Percentiles rank a stretch among this genome's conserved stretches.
phyloP scores from a whole-genome alignment of 805 yeast genomes.

The Vanderwaltozyma yarrowii region DNA sequence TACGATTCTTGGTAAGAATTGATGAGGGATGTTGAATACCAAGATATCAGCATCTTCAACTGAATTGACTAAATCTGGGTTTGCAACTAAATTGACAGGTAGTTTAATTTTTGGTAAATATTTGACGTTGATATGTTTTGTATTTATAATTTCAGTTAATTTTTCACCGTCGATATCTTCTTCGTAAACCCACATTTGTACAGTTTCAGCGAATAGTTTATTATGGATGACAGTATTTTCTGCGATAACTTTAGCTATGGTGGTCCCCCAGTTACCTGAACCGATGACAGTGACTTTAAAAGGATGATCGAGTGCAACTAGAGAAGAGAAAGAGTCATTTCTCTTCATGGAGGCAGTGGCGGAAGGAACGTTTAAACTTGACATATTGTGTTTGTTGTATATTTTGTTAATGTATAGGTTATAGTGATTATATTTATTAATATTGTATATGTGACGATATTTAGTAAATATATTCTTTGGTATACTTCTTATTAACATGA shows the following conservation, averaged over 20 bases:
- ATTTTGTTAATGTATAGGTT: not conserved
- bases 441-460: too few species aligned
- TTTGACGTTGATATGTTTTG: slow-evolving; percentile 85
- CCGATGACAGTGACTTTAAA: slow-evolving; percentile 73
- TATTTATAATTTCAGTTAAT: slow-evolving; percentile 84
- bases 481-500: too few species aligned
- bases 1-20: slow-evolving; percentile 73
- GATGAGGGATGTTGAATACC: slow-evolving; percentile 95
- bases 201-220: slow-evolving; percentile 57
- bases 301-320: slow-evolving; percentile 23
- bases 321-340: slow-evolving; percentile 8
- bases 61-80: slow-evolving; percentile 69
- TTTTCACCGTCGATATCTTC: slow-evolving; percentile 70
- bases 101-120: slow-evolving; percentile 83
- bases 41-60: slow-evolving; percentile 76
- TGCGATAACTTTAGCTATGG: slow-evolving; percentile 90
- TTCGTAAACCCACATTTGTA: slow-evolving; percentile 96
- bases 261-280: slow-evolving; percentile 98
- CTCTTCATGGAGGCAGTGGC: slow-evolving; percentile 2
- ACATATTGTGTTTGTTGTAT: not conserved
- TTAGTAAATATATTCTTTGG: too few species aligned
- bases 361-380: not conserved
- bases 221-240: slow-evolving; percentile 74
- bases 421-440: not conserved
- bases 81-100: slow-evolving; percentile 81